A percentile compares a stretch with the other conserved stretches of the same genome.
These are phyloP conservation scores for Zoysia japonica DNA, from an alignment of 176 grass and related monocot genomes.

Conservation along the genomic window DNA sequence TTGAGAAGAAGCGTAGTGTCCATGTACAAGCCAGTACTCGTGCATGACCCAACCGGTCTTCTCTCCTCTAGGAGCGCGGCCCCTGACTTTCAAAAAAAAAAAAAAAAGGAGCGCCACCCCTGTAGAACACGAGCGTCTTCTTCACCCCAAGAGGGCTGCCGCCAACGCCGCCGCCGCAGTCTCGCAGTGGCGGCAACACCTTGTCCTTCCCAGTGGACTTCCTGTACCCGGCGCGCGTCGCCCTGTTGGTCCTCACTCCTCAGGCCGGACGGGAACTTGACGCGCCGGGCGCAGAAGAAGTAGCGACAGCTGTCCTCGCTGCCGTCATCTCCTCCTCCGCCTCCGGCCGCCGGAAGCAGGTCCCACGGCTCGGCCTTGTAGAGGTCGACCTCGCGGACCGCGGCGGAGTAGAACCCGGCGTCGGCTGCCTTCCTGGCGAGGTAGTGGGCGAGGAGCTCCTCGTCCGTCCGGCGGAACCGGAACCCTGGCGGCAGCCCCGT, in stretches of 20 bases:
- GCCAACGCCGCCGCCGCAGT: too few species aligned
- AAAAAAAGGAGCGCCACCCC: conserved; percentile 6
- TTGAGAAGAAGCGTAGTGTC: not conserved
- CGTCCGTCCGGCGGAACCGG: conserved; percentile 49
- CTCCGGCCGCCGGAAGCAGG: not conserved
- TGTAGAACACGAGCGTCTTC: conserved; percentile 91
- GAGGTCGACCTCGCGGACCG: conserved; percentile 8
- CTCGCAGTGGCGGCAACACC: not conserved
- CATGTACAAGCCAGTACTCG: conserved; percentile 51
- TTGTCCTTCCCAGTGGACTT: conserved; percentile 31
- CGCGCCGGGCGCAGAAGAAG: conserved; percentile 28
- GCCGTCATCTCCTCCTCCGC: not conserved
- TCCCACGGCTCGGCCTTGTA: conserved; percentile 31
- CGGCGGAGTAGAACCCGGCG: not conserved
- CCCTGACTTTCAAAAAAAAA: too few species aligned
- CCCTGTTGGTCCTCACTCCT: conserved; percentile 25
- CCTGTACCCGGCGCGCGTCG: conserved; percentile 36
- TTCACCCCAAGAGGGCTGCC: conserved; percentile 36
- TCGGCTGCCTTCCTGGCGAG: conserved; percentile 32
- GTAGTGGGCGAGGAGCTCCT: conserved; percentile 57
- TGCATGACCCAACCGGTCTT: conserved; percentile 86
- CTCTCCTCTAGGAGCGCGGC: conserved; percentile 57
- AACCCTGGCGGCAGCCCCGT: conserved; percentile 35
- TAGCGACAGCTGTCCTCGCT: not conserved
- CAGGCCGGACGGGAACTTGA: conserved; percentile 26